Percentiles rank a stretch among this genome's conserved stretches.
Conservation (phyloP, 1,284 basidiomycete genomes). For the Microbotryum lychnidis-dioicae region DNA sequence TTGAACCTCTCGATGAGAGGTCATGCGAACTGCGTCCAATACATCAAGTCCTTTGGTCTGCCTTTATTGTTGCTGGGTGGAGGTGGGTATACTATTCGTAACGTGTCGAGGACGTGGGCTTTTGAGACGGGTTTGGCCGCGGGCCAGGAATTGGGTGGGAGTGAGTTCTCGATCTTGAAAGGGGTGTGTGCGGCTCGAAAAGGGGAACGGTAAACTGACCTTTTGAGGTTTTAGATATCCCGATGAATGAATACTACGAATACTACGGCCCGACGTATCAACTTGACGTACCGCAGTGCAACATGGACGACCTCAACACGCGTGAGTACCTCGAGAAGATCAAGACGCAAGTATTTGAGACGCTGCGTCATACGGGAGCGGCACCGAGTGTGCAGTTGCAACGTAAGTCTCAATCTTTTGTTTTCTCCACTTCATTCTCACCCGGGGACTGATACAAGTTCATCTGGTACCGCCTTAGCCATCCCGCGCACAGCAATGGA, state of each 20-base stretch:
- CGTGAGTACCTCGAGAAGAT: conserved; percentile 87
- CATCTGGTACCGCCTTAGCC: conserved; percentile 45
- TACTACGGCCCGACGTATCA: conserved; percentile 98
- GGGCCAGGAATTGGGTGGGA: conserved; percentile 79
- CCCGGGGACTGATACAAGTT: no score
- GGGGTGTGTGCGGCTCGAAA: background rate
- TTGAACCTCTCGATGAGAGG: conserved; percentile 97
- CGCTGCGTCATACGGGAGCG: conserved; percentile 64
- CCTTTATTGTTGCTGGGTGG: conserved; percentile 89
- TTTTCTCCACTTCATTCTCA: background rate
- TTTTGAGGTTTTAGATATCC: conserved; percentile 56
- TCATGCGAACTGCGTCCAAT: conserved; percentile 94
- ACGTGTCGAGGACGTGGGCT: conserved; percentile 94
- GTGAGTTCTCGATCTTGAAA: conserved; percentile 45
- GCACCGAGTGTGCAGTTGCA: conserved; percentile 85
- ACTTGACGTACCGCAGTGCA: conserved; percentile 91
- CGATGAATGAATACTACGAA: conserved; percentile 96
- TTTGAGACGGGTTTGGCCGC: conserved; percentile 96
- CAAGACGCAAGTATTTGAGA: conserved; percentile 84
- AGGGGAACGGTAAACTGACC: background rate
- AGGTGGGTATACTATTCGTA: conserved; percentile 97
- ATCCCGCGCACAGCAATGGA: conserved; percentile 63
- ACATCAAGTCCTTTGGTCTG: conserved; percentile 92
- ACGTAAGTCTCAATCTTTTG: conserved; percentile 46
- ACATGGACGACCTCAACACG: conserved; percentile 93